Conservation (phyloP, 169 alveolate genomes). For the Plasmodium chabaudi region DNA sequence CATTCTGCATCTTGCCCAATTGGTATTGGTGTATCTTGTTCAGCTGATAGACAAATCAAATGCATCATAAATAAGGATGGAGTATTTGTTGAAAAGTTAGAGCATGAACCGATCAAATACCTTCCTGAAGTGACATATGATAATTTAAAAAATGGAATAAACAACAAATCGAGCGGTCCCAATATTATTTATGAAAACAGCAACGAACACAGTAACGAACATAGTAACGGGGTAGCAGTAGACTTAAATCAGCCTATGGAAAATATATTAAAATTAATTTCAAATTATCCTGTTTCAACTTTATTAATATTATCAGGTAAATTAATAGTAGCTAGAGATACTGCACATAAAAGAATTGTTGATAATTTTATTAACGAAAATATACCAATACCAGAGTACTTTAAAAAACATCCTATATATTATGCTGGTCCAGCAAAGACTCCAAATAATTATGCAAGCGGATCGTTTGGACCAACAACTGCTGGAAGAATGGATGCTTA, state of each 20-base stretch:
- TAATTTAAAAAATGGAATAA: background rate
- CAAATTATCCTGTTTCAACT: conserved; percentile 86
- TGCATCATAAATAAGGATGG: conserved; percentile 84
- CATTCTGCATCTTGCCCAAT: conserved; percentile 94
- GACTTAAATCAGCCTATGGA: conserved; percentile 88
- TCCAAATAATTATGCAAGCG: conserved; percentile 90
- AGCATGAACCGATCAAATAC: conserved; percentile 90
- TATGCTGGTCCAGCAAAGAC: conserved; percentile 93
- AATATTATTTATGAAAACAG: background rate
- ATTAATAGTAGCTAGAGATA: conserved; percentile 91
- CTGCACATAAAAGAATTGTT: conserved; percentile 90
- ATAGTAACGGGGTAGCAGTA: conserved; percentile 25
- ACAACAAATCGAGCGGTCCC: no score
- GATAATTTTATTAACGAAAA: conserved; percentile 82
- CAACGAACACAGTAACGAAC: conserved; percentile 12
- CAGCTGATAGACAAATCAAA: conserved; percentile 92
- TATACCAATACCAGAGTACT: conserved; percentile 86
- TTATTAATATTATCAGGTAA: conserved; percentile 85
- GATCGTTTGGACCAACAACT: conserved; percentile 93
- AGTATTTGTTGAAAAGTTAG: conserved; percentile 89
- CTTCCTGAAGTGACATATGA: conserved; percentile 72
- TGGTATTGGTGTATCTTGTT: conserved; percentile 93
- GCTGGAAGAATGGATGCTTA: conserved; percentile 93
- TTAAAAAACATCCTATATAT: conserved; percentile 89
- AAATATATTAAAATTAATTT: conserved; percentile 77